A percentile compares a stretch with the other conserved stretches of the same genome.
These are phyloP conservation scores for Kluyveromyces lactis DNA, from an alignment of 805 yeast genomes.

Conservation along the genomic window DNA sequence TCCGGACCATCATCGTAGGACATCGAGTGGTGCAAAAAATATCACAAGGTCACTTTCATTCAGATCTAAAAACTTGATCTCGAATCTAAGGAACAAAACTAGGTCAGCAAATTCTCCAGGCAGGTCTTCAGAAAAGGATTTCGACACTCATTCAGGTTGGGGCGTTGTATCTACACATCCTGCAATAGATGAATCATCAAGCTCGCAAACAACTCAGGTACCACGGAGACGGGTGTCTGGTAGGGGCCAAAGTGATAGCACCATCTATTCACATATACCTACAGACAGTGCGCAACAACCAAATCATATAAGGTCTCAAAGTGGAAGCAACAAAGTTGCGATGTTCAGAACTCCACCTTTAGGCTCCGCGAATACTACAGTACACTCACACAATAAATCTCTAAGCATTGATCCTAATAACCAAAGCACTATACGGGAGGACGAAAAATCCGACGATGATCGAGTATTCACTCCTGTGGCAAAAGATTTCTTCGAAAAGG, in stretches of 20 bases:
- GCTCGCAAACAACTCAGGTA: slow-evolving; percentile 3
- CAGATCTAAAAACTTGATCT: slow-evolving; percentile 24
- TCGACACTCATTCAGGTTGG: slow-evolving; percentile 30
- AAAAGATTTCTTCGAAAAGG: slow-evolving; percentile 13
- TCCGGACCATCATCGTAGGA: slow-evolving; percentile 8
- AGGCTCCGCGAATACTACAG: slow-evolving; percentile 6
- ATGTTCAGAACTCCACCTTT: slow-evolving; percentile 21
- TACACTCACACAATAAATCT: slow-evolving; percentile 1
- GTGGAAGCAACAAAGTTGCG: slow-evolving; percentile 15
- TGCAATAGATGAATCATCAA: background rate
- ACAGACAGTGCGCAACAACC: slow-evolving; percentile 4
- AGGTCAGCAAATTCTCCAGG: slow-evolving; percentile 4
- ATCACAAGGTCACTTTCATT: slow-evolving; percentile 29
- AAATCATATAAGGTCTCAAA: slow-evolving; percentile 12
- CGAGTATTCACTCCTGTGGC: slow-evolving; percentile 6
- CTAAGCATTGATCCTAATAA: background rate
- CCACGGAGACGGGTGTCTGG: slow-evolving; percentile 5
- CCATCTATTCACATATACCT: slow-evolving; percentile 9
- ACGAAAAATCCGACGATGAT: slow-evolving; percentile 5
- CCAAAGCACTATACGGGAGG: slow-evolving; percentile 2
- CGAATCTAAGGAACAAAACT: slow-evolving; percentile 17
- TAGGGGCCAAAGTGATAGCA: slow-evolving; percentile 26
- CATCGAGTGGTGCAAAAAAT: slow-evolving; percentile 11
- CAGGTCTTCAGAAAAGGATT: slow-evolving; percentile 5
- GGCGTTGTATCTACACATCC: slow-evolving; percentile 18